Evolutionary conservation across 2,329 filamentous ascomycete genomes (phyloP).

Genomic region (Westerdykella ornata): DNA sequence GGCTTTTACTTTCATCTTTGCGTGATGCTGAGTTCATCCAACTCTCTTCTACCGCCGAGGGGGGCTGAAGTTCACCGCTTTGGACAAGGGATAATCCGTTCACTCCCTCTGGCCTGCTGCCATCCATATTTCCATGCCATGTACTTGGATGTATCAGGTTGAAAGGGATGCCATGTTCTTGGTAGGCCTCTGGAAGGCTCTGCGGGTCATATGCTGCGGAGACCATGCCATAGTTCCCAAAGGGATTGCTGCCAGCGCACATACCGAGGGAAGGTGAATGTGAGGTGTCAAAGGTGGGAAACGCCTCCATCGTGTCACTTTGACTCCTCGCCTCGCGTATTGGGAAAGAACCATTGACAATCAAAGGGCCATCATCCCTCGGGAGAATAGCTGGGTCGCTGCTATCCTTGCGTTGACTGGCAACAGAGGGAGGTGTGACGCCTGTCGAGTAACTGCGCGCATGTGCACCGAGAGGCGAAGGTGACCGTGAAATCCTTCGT

Average conservation of each 20-base stretch:
- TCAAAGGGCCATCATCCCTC: slow-evolving; percentile 31
- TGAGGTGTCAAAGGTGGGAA: slow-evolving; percentile 12
- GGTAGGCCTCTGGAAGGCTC: no score
- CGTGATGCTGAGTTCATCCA: slow-evolving; percentile 23
- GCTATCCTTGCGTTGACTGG: slow-evolving; percentile 19
- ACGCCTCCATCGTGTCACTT: slow-evolving; percentile 22
- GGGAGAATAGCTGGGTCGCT: slow-evolving; percentile 15
- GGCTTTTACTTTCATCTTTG: slow-evolving; percentile 16
- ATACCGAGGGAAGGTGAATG: not conserved
- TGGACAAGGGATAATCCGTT: slow-evolving; percentile 19
- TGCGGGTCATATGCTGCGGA: no score
- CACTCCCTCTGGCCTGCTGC: slow-evolving; percentile 10
- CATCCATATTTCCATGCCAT: slow-evolving; percentile 6
- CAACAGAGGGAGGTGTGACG: slow-evolving; percentile 10
- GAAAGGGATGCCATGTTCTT: no score
- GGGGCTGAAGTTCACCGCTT: slow-evolving; percentile 22
- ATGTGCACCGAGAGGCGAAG: slow-evolving; percentile 43
- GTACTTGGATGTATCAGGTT: no score
- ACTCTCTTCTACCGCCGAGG: slow-evolving; percentile 21
- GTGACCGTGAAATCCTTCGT: slow-evolving; percentile 39
- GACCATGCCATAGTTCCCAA: not conserved
- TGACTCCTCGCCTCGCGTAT: slow-evolving; percentile 19
- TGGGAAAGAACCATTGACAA: slow-evolving; percentile 39
- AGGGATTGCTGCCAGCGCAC: not conserved
- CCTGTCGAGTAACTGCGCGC: slow-evolving; percentile 37